Conservation (phyloP, 805 yeast species). For the Lachancea meyersii region DNA sequence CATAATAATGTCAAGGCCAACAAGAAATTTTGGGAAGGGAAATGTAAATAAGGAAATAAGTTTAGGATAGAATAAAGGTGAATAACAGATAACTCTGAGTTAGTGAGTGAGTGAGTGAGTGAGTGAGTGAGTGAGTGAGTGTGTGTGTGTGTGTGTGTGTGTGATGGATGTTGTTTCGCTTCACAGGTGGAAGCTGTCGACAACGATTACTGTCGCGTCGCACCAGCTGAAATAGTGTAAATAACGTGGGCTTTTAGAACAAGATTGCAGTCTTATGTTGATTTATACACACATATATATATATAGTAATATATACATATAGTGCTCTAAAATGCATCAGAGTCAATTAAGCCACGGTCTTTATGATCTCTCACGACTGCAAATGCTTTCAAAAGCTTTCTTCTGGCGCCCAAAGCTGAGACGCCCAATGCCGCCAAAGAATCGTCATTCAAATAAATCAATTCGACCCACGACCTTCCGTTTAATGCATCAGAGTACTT, state of each 20-base stretch:
- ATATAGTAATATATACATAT: too few species aligned
- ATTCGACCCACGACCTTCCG: slow-evolving; percentile 69
- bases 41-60: slow-evolving; percentile 1
- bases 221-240: too few species aligned
- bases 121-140: too few species aligned
- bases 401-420: slow-evolving; percentile 89
- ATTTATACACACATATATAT: too few species aligned
- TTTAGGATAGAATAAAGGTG: neutral
- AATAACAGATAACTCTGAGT: neutral
- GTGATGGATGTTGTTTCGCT: too few species aligned
- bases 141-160: too few species aligned
- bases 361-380: slow-evolving; percentile 63
- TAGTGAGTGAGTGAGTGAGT: neutral
- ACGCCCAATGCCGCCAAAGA: slow-evolving; percentile 77
- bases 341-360: slow-evolving; percentile 35
- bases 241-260: too few species aligned
- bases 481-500: slow-evolving; percentile 84
- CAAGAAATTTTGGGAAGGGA: slow-evolving; percentile 48
- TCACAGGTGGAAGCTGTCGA: too few species aligned
- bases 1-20: slow-evolving; percentile 48
- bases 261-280: too few species aligned
- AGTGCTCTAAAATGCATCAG: slow-evolving; percentile 18
- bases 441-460: slow-evolving; percentile 64
- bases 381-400: slow-evolving; percentile 88
- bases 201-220: too few species aligned